These are phyloP conservation scores for Macrolepiota fuliginosa DNA, from an alignment of 768 basidiomycete species.

Conservation along the genomic window DNA sequence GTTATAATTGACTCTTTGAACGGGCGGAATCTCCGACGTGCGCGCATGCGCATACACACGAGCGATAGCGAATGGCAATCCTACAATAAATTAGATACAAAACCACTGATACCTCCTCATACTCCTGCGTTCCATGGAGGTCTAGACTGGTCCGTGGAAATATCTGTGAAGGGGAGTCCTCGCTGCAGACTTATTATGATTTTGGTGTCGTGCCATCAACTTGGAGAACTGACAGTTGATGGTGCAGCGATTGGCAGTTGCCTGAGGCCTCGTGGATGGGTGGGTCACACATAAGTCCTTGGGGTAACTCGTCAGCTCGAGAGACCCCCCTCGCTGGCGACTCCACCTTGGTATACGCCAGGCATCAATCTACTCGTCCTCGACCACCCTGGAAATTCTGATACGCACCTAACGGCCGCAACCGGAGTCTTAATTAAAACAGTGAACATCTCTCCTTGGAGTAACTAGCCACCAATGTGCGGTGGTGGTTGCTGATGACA, in stretches of 20 bases:
- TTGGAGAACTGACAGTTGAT: neutral
- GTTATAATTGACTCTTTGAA: neutral
- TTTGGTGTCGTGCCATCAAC: neutral
- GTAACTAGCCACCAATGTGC: neutral
- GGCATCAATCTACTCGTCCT: neutral
- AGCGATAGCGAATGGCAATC: neutral
- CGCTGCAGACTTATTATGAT: no score
- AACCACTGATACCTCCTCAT: neutral
- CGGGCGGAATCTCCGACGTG: neutral
- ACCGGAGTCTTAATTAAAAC: neutral
- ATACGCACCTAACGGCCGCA: neutral
- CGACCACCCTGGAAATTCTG: neutral
- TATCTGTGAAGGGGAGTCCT: neutral
- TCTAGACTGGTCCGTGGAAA: neutral
- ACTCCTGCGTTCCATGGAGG: neutral
- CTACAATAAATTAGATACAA: neutral
- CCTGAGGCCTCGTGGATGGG: no score
- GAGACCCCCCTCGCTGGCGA: neutral
- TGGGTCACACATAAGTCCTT: neutral
- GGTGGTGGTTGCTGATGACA: neutral
- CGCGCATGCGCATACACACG: neutral
- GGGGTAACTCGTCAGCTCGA: neutral
- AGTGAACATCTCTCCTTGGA: neutral
- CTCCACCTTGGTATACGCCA: neutral
- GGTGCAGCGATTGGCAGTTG: neutral